Evolutionary conservation across 2,329 filamentous ascomycete genomes (phyloP).

Genomic region (Berkeleyomyces basicola): DNA sequence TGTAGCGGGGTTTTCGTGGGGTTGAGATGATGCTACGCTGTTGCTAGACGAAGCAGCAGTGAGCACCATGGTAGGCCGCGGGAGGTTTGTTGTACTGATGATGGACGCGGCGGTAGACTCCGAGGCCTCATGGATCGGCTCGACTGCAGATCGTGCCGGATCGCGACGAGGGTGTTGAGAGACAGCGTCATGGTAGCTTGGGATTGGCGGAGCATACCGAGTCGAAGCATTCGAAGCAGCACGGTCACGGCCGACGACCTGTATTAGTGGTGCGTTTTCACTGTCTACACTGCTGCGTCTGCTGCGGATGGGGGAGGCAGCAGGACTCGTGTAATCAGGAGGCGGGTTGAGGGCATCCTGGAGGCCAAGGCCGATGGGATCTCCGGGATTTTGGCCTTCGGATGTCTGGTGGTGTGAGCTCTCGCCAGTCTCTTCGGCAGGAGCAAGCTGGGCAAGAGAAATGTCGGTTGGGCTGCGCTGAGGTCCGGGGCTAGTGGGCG

Average conservation of each 20-base stretch:
- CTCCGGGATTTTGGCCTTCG: slow-evolving; percentile 17
- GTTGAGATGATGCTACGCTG: background rate
- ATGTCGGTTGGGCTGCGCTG: slow-evolving; percentile 89
- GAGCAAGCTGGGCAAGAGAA: slow-evolving; percentile 72
- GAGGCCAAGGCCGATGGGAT: slow-evolving; percentile 26
- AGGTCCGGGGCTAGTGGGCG: slow-evolving; percentile 74
- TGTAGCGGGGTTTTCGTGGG: background rate
- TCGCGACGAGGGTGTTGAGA: slow-evolving; percentile 25
- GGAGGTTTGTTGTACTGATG: background rate
- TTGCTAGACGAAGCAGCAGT: background rate
- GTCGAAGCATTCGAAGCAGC: slow-evolving; percentile 31
- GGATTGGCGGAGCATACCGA: slow-evolving; percentile 49
- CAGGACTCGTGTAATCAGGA: slow-evolving; percentile 55
- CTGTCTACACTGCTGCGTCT: slow-evolving; percentile 41
- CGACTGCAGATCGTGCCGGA: background rate
- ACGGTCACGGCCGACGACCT: slow-evolving; percentile 33
- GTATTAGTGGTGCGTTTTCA: slow-evolving; percentile 37
- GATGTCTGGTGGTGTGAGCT: slow-evolving; percentile 32
- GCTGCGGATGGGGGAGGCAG: slow-evolving; percentile 39
- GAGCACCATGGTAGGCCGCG: background rate
- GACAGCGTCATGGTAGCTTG: slow-evolving; percentile 66
- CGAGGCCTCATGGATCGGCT: slow-evolving; percentile 6
- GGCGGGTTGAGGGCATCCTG: slow-evolving; percentile 45
- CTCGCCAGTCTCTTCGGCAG: slow-evolving; percentile 54
- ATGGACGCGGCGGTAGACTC: background rate